Conservation (phyloP, 2,329 filamentous ascomycete species). For the Aspergillus clavatus region DNA sequence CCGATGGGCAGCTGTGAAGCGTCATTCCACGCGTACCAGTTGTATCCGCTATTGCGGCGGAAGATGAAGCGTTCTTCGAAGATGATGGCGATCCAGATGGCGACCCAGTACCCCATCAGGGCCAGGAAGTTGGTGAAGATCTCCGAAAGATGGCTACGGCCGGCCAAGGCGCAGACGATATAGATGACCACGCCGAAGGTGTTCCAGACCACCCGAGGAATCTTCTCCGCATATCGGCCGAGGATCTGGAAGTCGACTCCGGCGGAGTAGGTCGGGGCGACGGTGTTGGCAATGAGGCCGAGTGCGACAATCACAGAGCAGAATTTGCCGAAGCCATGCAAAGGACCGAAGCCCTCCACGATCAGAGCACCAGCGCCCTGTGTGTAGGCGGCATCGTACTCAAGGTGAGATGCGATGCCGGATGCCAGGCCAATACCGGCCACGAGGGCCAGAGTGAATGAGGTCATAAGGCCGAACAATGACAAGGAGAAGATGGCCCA, state of each 20-base stretch:
- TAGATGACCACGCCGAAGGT: constrained; percentile 58
- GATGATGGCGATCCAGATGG: constrained; percentile 60
- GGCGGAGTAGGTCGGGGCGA: constrained; percentile 60
- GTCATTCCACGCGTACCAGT: constrained; percentile 60
- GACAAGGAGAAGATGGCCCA: constrained; percentile 55
- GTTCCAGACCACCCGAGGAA: constrained; percentile 64
- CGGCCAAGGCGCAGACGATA: constrained; percentile 60
- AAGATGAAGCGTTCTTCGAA: constrained; percentile 59
- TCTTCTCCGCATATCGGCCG: constrained; percentile 51
- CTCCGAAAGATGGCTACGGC: constrained; percentile 54
- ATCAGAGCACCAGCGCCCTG: constrained; percentile 61
- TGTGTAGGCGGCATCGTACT: constrained; percentile 55
- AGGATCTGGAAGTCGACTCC: constrained; percentile 66
- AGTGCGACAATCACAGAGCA: constrained; percentile 61
- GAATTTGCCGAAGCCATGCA: constrained; percentile 62
- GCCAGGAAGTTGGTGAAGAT: constrained; percentile 68
- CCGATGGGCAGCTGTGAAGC: constrained; percentile 57
- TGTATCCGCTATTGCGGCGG: constrained; percentile 48
- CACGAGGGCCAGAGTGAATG: constrained; percentile 58
- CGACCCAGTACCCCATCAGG: constrained; percentile 67
- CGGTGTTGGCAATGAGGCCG: constrained; percentile 61
- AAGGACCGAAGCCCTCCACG: constrained; percentile 55
- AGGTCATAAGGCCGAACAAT: constrained; percentile 51
- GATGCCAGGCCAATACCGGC: constrained; percentile 60
- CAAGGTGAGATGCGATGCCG: constrained; percentile 48